Percentiles rank a stretch among this genome's conserved stretches.
Evolutionary conservation across 805 yeast genomes (phyloP).

Genomic region (Pichia insulana): DNA sequence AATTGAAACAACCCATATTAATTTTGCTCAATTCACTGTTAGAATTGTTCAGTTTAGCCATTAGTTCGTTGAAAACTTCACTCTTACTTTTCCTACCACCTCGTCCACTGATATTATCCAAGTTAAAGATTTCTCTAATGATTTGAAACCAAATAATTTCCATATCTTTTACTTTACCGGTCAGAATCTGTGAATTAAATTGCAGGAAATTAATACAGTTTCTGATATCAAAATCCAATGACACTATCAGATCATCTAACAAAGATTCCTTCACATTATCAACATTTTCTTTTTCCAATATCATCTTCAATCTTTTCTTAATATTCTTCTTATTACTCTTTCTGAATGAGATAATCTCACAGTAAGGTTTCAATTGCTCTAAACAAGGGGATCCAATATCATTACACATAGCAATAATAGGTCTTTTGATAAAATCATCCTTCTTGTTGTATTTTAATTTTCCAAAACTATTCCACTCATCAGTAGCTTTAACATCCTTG

Average conservation of each 20-base stretch:
- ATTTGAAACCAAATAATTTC: conserved; percentile 59
- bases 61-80: conserved; percentile 31
- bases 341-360: conserved; percentile 63
- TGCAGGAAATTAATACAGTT: conserved; percentile 80
- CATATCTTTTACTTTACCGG: conserved; percentile 40
- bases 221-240: conserved; percentile 76
- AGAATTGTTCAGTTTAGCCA: conserved; percentile 32
- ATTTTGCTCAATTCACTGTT: conserved; percentile 53
- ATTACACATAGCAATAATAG: conserved; percentile 88
- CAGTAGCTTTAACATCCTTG: conserved; percentile 48
- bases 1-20: conserved; percentile 61
- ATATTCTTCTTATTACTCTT: conserved; percentile 44
- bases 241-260: conserved; percentile 56
- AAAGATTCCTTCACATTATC: conserved; percentile 36
- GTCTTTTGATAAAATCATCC: conserved; percentile 49
- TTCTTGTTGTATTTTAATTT: conserved; percentile 16
- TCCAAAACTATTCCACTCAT: conserved; percentile 19
- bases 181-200: conserved; percentile 32
- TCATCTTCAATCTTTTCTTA: conserved; percentile 39
- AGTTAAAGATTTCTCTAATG: conserved; percentile 50
- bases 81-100: conserved; percentile 28
- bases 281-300: conserved; percentile 49
- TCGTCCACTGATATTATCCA: conserved; percentile 32
- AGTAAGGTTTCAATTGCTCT: conserved; percentile 61
- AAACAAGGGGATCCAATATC: conserved; percentile 70